Conservation (phyloP, 192 early-diverging fungal species). For the Podila epigama region DNA sequence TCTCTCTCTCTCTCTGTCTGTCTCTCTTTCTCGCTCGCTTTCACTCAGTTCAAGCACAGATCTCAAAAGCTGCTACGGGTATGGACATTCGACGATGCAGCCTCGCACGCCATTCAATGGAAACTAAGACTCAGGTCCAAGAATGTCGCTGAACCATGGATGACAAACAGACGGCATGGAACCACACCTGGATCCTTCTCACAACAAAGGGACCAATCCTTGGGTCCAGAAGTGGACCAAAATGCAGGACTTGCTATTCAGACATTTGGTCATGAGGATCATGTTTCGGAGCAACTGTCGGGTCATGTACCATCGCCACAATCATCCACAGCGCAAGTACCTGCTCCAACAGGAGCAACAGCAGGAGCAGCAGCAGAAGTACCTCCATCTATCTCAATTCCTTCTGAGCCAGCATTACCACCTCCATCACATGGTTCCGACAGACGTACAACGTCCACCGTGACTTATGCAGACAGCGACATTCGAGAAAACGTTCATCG, state of each 20-base stretch:
- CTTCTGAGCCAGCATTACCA: too few species aligned
- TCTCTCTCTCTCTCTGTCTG: neutral
- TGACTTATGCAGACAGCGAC: too few species aligned
- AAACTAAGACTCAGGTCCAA: constrained; percentile 25
- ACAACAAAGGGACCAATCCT: neutral
- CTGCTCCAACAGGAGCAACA: neutral
- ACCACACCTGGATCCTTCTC: neutral
- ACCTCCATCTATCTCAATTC: too few species aligned
- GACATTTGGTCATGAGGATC: neutral
- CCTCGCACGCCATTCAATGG: constrained; percentile 38
- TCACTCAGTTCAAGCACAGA: constrained; percentile 27
- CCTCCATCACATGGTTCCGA: neutral
- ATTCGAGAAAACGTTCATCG: too few species aligned
- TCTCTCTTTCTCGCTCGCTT: neutral
- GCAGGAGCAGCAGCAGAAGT: too few species aligned
- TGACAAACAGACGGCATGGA: neutral
- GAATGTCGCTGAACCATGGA: constrained; percentile 9
- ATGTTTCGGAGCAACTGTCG: neutral
- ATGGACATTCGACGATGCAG: constrained; percentile 28
- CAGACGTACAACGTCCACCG: neutral
- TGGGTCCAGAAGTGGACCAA: too few species aligned
- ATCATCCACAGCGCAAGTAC: neutral
- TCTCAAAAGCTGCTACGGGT: constrained; percentile 32
- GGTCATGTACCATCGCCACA: neutral
- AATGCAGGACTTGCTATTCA: neutral